These are phyloP conservation scores for Hylodesmum podocarpum DNA, from an alignment of 306 rosid genomes.

Conservation along the genomic window DNA sequence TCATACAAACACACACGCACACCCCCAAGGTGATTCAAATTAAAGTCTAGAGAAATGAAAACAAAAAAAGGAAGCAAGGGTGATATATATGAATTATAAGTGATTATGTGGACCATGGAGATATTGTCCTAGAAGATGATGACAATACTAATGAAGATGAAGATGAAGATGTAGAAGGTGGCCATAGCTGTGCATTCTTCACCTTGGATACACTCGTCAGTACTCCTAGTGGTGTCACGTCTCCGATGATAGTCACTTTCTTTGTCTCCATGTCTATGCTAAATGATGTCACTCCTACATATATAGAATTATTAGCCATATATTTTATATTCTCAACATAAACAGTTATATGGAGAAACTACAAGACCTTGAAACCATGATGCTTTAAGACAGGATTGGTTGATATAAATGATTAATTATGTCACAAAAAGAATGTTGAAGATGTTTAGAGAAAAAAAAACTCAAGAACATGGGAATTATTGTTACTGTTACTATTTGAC, in stretches of 20 bases:
- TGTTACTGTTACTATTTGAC: neutral
- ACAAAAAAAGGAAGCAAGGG: neutral
- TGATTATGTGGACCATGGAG: conserved; percentile 47
- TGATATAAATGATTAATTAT: neutral
- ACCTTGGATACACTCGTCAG: conserved; percentile 81
- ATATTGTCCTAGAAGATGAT: conserved; percentile 39
- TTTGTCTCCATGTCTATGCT: conserved; percentile 71
- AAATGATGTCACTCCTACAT: conserved; percentile 84
- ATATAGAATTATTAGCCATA: neutral
- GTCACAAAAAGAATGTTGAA: neutral
- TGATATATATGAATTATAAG: neutral
- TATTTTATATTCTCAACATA: conserved; percentile 1
- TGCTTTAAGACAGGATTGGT: neutral
- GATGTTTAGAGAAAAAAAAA: neutral
- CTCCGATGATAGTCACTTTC: conserved; percentile 79
- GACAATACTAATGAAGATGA: conserved; percentile 24
- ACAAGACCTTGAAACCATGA: neutral
- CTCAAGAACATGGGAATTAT: neutral
- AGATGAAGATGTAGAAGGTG: conserved; percentile 43
- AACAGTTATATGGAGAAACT: neutral
- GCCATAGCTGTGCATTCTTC: conserved; percentile 85
- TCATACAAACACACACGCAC: conserved; percentile 28
- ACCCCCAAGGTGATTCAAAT: neutral
- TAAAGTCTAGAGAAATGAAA: neutral
- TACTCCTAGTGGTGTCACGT: conserved; percentile 68